Base-by-base conservation (phyloP, 345 rosid genomes). In the Raphanus sativus region DNA sequence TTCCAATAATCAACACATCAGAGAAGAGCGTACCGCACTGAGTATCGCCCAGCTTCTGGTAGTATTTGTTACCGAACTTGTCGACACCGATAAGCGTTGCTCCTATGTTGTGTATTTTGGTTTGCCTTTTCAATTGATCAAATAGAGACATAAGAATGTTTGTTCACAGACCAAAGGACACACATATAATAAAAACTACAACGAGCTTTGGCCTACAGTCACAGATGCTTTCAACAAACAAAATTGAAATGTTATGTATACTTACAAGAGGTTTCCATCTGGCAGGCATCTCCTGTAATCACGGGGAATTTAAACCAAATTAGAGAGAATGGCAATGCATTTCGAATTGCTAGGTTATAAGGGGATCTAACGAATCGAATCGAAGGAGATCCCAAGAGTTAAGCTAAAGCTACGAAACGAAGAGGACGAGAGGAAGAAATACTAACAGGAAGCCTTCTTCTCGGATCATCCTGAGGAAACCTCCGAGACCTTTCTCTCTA, bases 241-340 rank as follows among this genome's bases (percentile, higher is more conserved):
- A 21, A 21, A 21, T 21, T 36, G 21, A 71, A 30, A n/a, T 30
- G n/a, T 55, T 66, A 62, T 42, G 30, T 8, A 30, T 32, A 88
- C 98, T 91, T 83, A 91, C 98, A 93, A 76, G 71, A 93, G 87
- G 84, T 93, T 93, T 65, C 97, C 98, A 81, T 93, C 98, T 36
- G 70, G 21, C 48, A 89, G 83, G 76, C 90, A 89, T 67, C 73
- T 88, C 88, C 97, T 93, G 89, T 36, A 80, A 79, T 68, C 77
- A 36, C 13, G 4, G 12, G 58, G 74, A 2, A 67, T n/a, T n/a
- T n/a, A n/a, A 65, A 62, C 16, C 52, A 79, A 28, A 71, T 82
- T 38, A 79, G 73, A 56, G 34, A 36, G 65, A 80, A 30, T 69
- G 45, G 32, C 40, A 13, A 12, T 26, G 3, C 40, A 2, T 33